Conservation (phyloP, 2,329 filamentous ascomycete genomes). For the Pestalotiopsis sp. region DNA sequence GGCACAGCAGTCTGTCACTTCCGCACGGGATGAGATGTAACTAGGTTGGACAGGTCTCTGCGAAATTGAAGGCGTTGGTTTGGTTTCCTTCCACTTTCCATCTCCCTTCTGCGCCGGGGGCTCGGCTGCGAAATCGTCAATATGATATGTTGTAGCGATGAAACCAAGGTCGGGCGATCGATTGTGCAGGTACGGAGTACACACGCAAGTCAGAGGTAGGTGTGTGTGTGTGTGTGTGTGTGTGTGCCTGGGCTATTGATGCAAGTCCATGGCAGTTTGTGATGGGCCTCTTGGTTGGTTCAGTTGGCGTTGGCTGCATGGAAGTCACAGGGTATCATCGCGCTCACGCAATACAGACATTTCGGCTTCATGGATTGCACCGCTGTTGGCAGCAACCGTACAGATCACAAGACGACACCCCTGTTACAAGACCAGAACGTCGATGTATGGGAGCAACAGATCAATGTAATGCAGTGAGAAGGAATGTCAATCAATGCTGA, state of each 20-base stretch:
- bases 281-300: neutral
- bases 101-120: neutral
- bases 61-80: neutral
- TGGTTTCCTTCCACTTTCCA: neutral
- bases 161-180: neutral
- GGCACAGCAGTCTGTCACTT: neutral
- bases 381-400: neutral
- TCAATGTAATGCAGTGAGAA: neutral
- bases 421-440: neutral
- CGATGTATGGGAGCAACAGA: neutral
- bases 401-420: neutral
- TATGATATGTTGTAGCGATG: neutral
- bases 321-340: neutral
- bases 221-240: neutral
- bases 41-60: neutral
- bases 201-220: neutral
- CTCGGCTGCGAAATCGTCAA: neutral
- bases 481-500: neutral
- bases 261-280: neutral
- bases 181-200: neutral
- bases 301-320: conserved; percentile 1
- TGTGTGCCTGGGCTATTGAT: neutral
- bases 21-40: neutral
- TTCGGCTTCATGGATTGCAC: neutral
- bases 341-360: neutral